Conservation (phyloP, 1,139 yeast genomes). For the Hyphopichia fennica region DNA sequence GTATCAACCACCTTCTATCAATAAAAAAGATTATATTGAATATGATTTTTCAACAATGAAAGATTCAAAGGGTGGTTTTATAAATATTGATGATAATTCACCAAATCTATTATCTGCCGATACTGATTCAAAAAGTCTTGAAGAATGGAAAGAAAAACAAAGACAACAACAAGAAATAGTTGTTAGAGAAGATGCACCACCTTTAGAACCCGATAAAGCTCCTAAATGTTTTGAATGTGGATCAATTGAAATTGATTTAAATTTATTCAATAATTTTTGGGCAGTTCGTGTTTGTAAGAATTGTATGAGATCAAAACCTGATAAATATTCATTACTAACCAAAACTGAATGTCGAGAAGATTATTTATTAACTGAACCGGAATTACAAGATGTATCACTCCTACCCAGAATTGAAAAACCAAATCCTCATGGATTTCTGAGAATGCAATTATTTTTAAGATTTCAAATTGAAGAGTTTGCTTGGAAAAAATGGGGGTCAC, state of each 20-base stretch:
- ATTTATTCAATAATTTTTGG: slow-evolving; percentile 65
- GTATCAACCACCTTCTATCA: slow-evolving; percentile 43
- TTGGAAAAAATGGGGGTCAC: slow-evolving; percentile 91
- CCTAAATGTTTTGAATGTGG: slow-evolving; percentile 84
- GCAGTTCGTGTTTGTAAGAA: slow-evolving; percentile 72
- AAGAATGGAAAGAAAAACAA: slow-evolving; percentile 78
- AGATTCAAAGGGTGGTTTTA: slow-evolving; percentile 86
- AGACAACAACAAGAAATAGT: slow-evolving; percentile 28
- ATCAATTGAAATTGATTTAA: slow-evolving; percentile 75
- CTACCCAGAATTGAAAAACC: slow-evolving; percentile 84
- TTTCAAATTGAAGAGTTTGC: slow-evolving; percentile 92
- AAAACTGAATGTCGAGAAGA: slow-evolving; percentile 96
- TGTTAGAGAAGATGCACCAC: slow-evolving; percentile 63
- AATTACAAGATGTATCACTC: slow-evolving; percentile 66
- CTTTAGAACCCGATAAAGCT: slow-evolving; percentile 65
- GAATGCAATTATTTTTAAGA: slow-evolving; percentile 89
- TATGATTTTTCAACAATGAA: slow-evolving; percentile 88
- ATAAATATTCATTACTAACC: slow-evolving; percentile 85
- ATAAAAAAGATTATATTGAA: slow-evolving; percentile 77
- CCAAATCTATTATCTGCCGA: slow-evolving; percentile 12
- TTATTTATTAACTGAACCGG: slow-evolving; percentile 90
- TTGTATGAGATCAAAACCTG: slow-evolving; percentile 74
- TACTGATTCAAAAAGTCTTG: slow-evolving; percentile 45
- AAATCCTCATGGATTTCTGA: slow-evolving; percentile 90
- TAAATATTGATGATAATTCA: slow-evolving; percentile 47